Percentiles rank a stretch among this genome's conserved stretches.
phyloP scores from a whole-genome alignment of 2,329 filamentous ascomycete genomes.

The Fusarium sp. region DNA sequence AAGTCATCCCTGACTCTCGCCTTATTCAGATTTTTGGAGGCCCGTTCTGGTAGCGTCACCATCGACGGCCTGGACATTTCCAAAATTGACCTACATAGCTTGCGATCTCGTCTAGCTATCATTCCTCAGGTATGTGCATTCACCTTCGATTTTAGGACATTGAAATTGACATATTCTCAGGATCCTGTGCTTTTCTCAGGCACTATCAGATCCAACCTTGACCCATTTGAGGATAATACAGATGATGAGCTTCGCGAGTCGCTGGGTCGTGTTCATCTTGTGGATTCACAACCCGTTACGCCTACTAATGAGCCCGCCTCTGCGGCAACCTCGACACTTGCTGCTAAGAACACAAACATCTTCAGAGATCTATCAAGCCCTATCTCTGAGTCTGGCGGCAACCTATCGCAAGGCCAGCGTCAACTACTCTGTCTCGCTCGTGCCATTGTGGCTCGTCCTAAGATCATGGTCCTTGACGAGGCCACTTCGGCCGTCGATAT shows the following conservation, averaged over 20 bases:
- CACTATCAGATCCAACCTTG: conserved; percentile 80
- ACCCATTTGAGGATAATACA: conserved; percentile 77
- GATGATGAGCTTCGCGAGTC: conserved; percentile 78
- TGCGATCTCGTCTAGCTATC: conserved; percentile 81
- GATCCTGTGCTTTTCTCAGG: conserved; percentile 86
- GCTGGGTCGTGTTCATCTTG: conserved; percentile 77
- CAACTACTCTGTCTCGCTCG: conserved; percentile 81
- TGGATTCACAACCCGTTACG: conserved; percentile 56
- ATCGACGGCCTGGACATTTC: conserved; percentile 83
- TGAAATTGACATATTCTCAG: conserved; percentile 51
- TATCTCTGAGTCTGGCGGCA: conserved; percentile 78
- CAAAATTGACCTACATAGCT: conserved; percentile 74
- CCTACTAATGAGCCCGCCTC: conserved; percentile 55
- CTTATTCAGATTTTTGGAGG: conserved; percentile 81
- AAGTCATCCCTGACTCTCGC: conserved; percentile 82
- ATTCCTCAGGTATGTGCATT: conserved; percentile 69
- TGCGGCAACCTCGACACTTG: conserved; percentile 48
- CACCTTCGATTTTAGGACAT: neutral
- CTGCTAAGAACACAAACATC: conserved; percentile 69
- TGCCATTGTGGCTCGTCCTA: conserved; percentile 77
- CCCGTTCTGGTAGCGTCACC: conserved; percentile 71
- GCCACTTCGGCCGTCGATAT: conserved; percentile 84
- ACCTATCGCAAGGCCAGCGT: conserved; percentile 80
- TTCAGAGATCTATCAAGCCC: conserved; percentile 72
- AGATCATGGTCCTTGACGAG: conserved; percentile 84